Evolutionary conservation across 2,329 filamentous ascomycete genomes (phyloP).

Genomic region (Paraconiothyrium brasiliense): DNA sequence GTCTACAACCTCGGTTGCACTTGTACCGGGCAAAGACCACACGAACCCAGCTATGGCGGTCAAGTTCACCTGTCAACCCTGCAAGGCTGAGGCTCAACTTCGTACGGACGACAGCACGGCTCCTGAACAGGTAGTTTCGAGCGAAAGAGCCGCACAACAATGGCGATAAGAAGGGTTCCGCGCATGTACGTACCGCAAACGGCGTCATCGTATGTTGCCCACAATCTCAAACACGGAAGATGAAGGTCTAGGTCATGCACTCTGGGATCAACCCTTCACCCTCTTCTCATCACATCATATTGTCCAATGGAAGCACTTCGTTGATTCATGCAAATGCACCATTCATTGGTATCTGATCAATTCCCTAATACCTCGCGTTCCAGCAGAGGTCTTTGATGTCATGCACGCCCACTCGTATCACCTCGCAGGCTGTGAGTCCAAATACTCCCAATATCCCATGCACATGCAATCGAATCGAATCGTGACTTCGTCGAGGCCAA

Average conservation of each 20-base stretch:
- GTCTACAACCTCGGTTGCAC: too few relatives aligned
- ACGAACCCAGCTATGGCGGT: not conserved
- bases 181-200: not conserved
- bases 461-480: constrained; percentile 29
- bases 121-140: not conserved
- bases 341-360: not conserved
- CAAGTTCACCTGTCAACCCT: not conserved
- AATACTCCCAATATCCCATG: constrained; percentile 10
- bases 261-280: too few relatives aligned
- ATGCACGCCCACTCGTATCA: constrained; percentile 3
- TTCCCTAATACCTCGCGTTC: not conserved
- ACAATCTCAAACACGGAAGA: too few relatives aligned
- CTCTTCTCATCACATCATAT: not conserved
- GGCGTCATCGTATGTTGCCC: too few relatives aligned
- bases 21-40: too few relatives aligned
- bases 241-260: too few relatives aligned
- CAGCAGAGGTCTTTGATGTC: not conserved
- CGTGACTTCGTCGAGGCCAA: not conserved
- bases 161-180: not conserved
- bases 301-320: not conserved
- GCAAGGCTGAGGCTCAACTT: constrained; percentile 2
- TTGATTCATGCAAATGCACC: not conserved
- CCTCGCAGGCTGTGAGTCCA: not conserved
- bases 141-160: not conserved
- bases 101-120: not conserved